phyloP scores from a whole-genome alignment of 768 basidiomycete genomes.

The Heimioporus sp. region DNA sequence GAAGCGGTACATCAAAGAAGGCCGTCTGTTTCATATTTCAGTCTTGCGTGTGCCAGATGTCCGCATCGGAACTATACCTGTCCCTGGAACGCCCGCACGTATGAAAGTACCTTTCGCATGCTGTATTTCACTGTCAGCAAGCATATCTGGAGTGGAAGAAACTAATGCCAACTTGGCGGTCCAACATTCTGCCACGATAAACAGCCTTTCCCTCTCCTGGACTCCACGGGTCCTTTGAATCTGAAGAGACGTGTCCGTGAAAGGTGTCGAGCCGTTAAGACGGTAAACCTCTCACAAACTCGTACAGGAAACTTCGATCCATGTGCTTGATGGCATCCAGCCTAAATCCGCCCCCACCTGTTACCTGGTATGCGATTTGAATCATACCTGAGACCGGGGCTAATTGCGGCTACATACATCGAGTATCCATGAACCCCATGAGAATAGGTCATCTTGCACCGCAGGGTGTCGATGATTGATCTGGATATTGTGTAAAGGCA shows the following conservation, averaged over 20 bases:
- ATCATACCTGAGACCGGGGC: neutral
- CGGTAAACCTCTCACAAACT: slow-evolving; percentile 53
- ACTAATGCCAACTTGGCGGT: slow-evolving; percentile 52
- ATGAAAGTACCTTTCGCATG: slow-evolving; percentile 50
- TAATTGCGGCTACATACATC: slow-evolving; percentile 34
- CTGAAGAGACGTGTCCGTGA: slow-evolving; percentile 30
- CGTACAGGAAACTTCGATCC: slow-evolving; percentile 63
- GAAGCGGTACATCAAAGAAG: slow-evolving; percentile 91
- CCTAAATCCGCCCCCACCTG: slow-evolving; percentile 71
- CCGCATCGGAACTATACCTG: slow-evolving; percentile 41
- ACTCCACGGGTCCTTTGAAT: slow-evolving; percentile 49
- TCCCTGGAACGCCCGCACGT: slow-evolving; percentile 61
- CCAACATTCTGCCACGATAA: slow-evolving; percentile 83
- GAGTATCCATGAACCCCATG: slow-evolving; percentile 82
- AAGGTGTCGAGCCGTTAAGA: neutral
- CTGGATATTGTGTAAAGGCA: slow-evolving; percentile 35
- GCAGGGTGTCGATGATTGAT: slow-evolving; percentile 84
- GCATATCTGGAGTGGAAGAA: neutral
- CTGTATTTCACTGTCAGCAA: slow-evolving; percentile 27
- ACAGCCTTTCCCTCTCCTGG: slow-evolving; percentile 49
- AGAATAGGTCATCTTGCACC: slow-evolving; percentile 68
- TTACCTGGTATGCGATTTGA: slow-evolving; percentile 44
- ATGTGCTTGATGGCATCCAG: slow-evolving; percentile 93
- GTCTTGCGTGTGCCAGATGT: neutral
- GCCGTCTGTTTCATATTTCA: slow-evolving; percentile 50